A percentile compares a stretch with the other conserved stretches of the same genome.
Evolutionary conservation across 2,329 filamentous ascomycete species (phyloP).

Genomic region (Pseudonectria buxi): DNA sequence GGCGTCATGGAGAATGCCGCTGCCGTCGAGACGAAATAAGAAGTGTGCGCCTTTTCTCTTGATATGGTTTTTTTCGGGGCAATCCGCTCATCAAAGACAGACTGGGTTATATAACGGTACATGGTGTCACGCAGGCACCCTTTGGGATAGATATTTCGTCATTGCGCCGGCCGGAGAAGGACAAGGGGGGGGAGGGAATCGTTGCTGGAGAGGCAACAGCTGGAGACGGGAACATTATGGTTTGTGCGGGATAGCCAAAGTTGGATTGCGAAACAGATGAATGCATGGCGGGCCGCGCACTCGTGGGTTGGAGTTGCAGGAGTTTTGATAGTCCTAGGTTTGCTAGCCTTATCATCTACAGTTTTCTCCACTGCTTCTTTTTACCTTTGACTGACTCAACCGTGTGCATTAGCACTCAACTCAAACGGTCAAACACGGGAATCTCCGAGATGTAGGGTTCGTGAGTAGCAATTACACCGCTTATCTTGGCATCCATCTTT

Average conservation of each 20-base stretch:
- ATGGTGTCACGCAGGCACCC: constrained; percentile 18
- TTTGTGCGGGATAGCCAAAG: constrained; percentile 1
- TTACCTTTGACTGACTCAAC: too few relatives aligned
- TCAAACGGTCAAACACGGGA: too few relatives aligned
- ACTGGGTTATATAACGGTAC: constrained; percentile 11
- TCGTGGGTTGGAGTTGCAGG: constrained; percentile 23
- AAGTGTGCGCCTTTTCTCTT: too few relatives aligned
- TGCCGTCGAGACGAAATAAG: not conserved
- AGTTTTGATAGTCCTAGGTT: constrained; percentile 16
- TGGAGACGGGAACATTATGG: too few relatives aligned
- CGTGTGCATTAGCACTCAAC: too few relatives aligned
- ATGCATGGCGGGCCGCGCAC: constrained; percentile 23
- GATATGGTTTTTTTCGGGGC: too few relatives aligned
- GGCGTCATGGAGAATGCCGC: constrained; percentile 30
- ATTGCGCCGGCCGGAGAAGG: constrained; percentile 8
- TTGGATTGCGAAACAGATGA: constrained; percentile 4
- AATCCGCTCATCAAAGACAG: not conserved
- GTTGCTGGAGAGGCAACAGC: too few relatives aligned
- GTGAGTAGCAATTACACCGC: constrained; percentile 9
- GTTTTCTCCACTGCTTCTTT: constrained; percentile 4
- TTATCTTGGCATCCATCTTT: constrained; percentile 10
- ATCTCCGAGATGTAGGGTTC: too few relatives aligned
- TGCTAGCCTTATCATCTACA: constrained; percentile 14
- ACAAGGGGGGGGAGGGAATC: too few relatives aligned
- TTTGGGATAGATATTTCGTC: constrained; percentile 19